phyloP scores from a whole-genome alignment of 805 yeast species.

The Ogataea paradorogensis region DNA sequence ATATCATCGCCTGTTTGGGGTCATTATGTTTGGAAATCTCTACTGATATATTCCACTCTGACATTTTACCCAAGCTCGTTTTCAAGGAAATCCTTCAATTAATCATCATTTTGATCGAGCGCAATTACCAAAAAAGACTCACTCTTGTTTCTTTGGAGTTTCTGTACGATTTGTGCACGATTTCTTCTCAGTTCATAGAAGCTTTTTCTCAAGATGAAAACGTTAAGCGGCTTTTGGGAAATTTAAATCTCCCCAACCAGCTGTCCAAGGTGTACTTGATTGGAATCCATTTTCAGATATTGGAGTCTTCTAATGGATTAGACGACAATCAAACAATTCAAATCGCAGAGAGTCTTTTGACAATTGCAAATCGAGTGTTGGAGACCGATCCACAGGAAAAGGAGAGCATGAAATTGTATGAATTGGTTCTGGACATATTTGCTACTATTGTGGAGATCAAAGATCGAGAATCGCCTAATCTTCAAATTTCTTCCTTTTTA shows the following conservation, averaged over 20 bases:
- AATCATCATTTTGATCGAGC: constrained; percentile 36
- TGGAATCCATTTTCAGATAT: constrained; percentile 32
- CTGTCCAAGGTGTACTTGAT: constrained; percentile 25
- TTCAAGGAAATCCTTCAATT: constrained; percentile 32
- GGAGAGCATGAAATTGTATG: constrained; percentile 58
- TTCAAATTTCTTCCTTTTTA: constrained; percentile 16
- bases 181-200: constrained; percentile 27
- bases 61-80: constrained; percentile 24
- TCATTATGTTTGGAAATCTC: constrained; percentile 60
- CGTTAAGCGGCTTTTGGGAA: constrained; percentile 11
- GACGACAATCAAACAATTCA: constrained; percentile 23
- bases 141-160: constrained; percentile 24
- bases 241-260: constrained; percentile 7
- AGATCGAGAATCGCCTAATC: constrained; percentile 18
- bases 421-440: constrained; percentile 69
- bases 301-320: constrained; percentile 28
- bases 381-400: constrained; percentile 31
- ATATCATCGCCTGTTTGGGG: constrained; percentile 63
- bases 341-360: constrained; percentile 26
- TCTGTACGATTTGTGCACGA: constrained; percentile 31
- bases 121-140: constrained; percentile 30
- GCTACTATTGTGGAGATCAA: constrained; percentile 68
- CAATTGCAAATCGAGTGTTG: constrained; percentile 30
- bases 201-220: constrained; percentile 17
- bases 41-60: constrained; percentile 43